These are phyloP conservation scores for Vanrija sp. DNA, from an alignment of 1,284 basidiomycete genomes.

Conservation along the genomic window DNA sequence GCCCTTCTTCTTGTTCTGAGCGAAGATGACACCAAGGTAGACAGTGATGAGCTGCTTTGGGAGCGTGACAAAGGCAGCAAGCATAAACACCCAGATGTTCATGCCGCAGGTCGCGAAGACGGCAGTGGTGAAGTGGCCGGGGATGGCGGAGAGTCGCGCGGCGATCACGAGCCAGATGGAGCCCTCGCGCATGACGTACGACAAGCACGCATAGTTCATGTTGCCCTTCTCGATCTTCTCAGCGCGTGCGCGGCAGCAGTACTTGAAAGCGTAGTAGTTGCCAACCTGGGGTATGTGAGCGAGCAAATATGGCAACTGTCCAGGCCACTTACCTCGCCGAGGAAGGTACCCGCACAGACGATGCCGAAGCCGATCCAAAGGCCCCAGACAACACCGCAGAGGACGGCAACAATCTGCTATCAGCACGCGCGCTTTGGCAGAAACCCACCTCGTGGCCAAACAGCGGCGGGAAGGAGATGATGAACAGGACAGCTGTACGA, in stretches of 20 bases:
- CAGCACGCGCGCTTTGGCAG: background rate
- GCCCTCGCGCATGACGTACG: constrained; percentile 70
- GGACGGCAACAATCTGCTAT: constrained; percentile 40
- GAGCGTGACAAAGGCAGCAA: constrained; percentile 68
- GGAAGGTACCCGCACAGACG: constrained; percentile 32
- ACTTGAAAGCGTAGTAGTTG: constrained; percentile 48
- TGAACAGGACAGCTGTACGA: constrained; percentile 55
- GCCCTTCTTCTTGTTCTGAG: constrained; percentile 50
- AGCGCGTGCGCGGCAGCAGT: constrained; percentile 57
- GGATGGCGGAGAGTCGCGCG: constrained; percentile 72
- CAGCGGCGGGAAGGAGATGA: constrained; percentile 47
- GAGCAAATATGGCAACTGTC: constrained; percentile 49
- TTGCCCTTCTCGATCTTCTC: constrained; percentile 68
- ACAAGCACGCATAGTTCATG: constrained; percentile 70
- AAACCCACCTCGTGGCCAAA: constrained; percentile 43
- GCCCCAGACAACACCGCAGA: constrained; percentile 45
- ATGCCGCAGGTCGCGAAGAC: constrained; percentile 77
- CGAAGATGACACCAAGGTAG: constrained; percentile 65
- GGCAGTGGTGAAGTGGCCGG: constrained; percentile 55
- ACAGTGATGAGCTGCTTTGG: constrained; percentile 71
- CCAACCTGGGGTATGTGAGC: constrained; percentile 56
- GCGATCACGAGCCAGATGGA: constrained; percentile 72
- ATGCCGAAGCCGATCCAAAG: constrained; percentile 48
- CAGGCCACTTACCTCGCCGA: constrained; percentile 33
- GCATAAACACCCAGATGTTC: constrained; percentile 62